Evolutionary conservation across 2,329 filamentous ascomycete species (phyloP).

Genomic region (Penicillium hesseltinei): DNA sequence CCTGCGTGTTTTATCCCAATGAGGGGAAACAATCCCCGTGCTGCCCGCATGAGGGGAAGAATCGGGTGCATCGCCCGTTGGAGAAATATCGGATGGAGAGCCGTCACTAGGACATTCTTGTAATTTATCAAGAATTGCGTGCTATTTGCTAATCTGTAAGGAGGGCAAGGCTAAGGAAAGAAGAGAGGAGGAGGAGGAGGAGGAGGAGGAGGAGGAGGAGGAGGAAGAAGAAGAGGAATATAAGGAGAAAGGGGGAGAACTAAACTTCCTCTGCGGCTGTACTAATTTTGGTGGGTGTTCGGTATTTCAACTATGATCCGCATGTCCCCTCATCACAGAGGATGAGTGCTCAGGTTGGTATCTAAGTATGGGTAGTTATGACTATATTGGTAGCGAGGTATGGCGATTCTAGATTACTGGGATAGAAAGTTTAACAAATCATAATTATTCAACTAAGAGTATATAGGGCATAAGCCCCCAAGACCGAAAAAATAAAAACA

Average conservation of each 20-base stretch:
- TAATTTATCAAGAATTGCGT: background rate
- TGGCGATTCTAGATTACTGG: background rate
- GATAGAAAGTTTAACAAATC: background rate
- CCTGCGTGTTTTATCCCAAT: constrained; percentile 4
- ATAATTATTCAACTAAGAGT: background rate
- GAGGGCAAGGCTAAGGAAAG: background rate
- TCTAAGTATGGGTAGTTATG: background rate
- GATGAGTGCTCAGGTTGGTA: background rate
- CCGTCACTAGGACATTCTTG: background rate
- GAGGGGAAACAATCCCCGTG: constrained; percentile 2
- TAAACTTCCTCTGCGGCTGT: background rate
- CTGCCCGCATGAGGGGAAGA: background rate
- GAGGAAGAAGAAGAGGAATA: background rate
- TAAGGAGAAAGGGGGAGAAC: background rate
- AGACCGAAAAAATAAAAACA: background rate
- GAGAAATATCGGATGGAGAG: constrained; percentile 5
- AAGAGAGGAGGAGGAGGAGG: background rate
- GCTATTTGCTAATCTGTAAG: background rate
- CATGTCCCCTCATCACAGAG: background rate
- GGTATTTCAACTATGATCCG: background rate
- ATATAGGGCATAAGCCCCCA: constrained; percentile 1
- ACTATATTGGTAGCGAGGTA: too few species aligned
- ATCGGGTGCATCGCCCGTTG: constrained; percentile 4
- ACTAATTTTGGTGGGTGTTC: background rate
- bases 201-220: background rate